A percentile compares a stretch with the other conserved stretches of the same genome.
These are phyloP conservation scores for Arthonia radiata DNA, from an alignment of 495 filamentous ascomycete species.

Conservation along the genomic window DNA sequence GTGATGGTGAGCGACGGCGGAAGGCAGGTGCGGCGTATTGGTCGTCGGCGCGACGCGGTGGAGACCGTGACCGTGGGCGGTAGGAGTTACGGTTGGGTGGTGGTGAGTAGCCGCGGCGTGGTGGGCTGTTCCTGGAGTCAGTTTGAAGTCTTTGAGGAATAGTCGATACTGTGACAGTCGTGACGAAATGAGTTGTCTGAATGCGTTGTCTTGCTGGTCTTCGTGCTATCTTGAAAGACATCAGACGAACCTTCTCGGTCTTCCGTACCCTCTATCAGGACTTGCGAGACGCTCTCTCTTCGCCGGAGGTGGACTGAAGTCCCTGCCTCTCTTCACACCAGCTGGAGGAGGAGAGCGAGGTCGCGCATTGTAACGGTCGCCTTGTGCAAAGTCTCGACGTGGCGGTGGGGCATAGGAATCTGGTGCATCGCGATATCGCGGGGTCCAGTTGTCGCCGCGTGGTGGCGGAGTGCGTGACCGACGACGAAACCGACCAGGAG, in stretches of 20 bases:
- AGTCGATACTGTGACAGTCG: constrained; percentile 1
- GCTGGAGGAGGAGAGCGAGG: constrained; percentile 11
- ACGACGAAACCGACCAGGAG: constrained; percentile 10
- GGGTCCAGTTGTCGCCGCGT: constrained; percentile 5
- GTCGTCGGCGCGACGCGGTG: constrained; percentile 10
- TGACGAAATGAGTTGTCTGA: constrained; percentile 3
- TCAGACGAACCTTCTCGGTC: constrained; percentile 7
- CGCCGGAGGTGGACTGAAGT: constrained; percentile 10
- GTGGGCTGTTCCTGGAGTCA: too few species aligned
- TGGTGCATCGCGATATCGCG: constrained; percentile 13
- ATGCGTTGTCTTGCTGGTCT: constrained; percentile 5
- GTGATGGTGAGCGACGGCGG: constrained; percentile 13
- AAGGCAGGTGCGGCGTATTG: constrained; percentile 10
- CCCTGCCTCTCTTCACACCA: constrained; percentile 12
- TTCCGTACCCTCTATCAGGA: constrained; percentile 6
- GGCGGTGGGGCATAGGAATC: too few species aligned
- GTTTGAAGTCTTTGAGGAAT: too few species aligned
- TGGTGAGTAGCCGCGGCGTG: too few species aligned
- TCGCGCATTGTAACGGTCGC: constrained; percentile 10
- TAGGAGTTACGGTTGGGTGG: constrained; percentile 3
- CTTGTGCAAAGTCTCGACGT: constrained; percentile 11
- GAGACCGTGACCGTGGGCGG: constrained; percentile 15
- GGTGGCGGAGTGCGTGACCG: constrained; percentile 13
- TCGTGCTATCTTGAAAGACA: constrained; percentile 1
- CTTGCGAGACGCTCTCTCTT: constrained; percentile 13